Conservation (phyloP, 208 protist species). For the Naegleria lovaniensis region DNA sequence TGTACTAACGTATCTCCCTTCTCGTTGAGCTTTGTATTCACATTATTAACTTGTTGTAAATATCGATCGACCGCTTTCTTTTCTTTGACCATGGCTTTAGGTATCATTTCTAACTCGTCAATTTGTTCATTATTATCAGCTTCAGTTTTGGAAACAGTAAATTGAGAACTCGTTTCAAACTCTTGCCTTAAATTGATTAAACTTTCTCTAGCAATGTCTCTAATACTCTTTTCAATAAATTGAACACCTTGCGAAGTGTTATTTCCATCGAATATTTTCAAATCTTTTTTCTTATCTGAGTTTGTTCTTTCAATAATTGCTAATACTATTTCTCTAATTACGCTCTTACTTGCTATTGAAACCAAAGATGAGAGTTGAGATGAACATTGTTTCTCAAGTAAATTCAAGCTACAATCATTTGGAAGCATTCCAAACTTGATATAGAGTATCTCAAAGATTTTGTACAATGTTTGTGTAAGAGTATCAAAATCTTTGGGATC, state of each 20-base stretch:
- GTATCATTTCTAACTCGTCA: neutral
- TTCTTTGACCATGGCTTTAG: neutral
- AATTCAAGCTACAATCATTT: neutral
- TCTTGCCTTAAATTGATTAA: constrained; percentile 5
- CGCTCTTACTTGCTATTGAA: neutral
- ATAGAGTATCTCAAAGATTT: neutral
- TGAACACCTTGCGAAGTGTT: neutral
- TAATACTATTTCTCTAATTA: neutral
- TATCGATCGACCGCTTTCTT: neutral
- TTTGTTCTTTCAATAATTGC: neutral
- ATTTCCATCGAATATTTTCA: neutral
- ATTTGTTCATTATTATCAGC: neutral
- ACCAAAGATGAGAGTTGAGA: neutral
- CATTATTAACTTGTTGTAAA: neutral
- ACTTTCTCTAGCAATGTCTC: neutral
- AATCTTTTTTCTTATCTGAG: neutral
- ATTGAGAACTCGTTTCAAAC: neutral
- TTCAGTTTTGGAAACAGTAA: neutral
- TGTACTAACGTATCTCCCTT: neutral
- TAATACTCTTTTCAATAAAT: neutral
- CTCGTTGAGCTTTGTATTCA: neutral
- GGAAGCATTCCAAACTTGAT: neutral
- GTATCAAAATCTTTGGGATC: neutral
- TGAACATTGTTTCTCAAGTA: neutral
- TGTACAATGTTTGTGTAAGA: neutral